These are phyloP conservation scores for Zarea fungicola DNA, from an alignment of 2,329 filamentous ascomycete genomes.

Conservation along the genomic window DNA sequence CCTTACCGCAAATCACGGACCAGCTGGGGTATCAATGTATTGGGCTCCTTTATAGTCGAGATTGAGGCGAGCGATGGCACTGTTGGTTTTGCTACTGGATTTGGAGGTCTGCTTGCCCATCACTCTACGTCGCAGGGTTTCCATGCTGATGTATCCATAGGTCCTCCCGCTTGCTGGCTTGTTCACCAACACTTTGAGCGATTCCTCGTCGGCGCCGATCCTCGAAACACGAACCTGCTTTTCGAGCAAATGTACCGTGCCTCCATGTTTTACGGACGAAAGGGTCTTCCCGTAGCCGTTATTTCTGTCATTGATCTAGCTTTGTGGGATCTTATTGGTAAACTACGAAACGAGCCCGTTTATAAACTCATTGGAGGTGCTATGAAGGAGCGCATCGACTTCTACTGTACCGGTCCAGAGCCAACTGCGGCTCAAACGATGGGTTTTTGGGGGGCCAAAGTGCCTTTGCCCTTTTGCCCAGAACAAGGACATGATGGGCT, in stretches of 20 bases:
- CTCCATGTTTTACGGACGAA: constrained; percentile 95
- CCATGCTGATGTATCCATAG: constrained; percentile 26
- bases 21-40: constrained; percentile 91
- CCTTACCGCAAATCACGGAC: constrained; percentile 83
- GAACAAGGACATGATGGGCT: constrained; percentile 79
- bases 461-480: constrained; percentile 82
- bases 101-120: constrained; percentile 70
- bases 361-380: constrained; percentile 91
- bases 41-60: constrained; percentile 88
- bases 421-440: constrained; percentile 73
- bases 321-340: constrained; percentile 87
- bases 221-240: constrained; percentile 82
- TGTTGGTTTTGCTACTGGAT: constrained; percentile 91
- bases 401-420: constrained; percentile 92
- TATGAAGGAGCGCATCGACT: constrained; percentile 76
- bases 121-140: background rate
- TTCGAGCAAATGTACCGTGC: constrained; percentile 96
- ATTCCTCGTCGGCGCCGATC: constrained; percentile 84
- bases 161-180: constrained; percentile 89
- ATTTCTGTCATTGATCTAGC: constrained; percentile 94
- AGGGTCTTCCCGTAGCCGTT: constrained; percentile 82
- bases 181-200: constrained; percentile 90
- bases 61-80: constrained; percentile 85
- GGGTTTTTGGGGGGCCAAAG: constrained; percentile 89
- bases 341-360: constrained; percentile 86